Base-by-base conservation (phyloP, 345 rosid species). In the Linum usitatissimum region DNA sequence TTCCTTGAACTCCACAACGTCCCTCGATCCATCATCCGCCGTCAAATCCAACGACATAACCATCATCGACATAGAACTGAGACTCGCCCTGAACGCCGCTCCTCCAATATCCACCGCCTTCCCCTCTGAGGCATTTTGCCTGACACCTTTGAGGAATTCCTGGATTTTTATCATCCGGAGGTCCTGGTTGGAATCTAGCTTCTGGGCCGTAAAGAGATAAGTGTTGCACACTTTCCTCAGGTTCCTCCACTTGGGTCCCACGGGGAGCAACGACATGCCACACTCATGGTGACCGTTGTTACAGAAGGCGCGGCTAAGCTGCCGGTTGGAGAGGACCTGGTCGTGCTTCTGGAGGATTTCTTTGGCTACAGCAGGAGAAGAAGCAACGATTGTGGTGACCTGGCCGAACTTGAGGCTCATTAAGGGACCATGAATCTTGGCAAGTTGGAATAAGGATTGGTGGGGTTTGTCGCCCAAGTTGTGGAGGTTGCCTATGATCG, bases 31-130 rank as follows among this genome's bases (percentile, higher is more conserved):
- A 0, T 64, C 63, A 31, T 66, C 57, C 4, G 8, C 61, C 0
- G 68, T 62, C 69, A 77, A 6, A 51, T 80, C 75, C 34, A 68
- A 9, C 0, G 81, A 77, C 17, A 77, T 49, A 12, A 77, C 17
- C 14, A 69, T 63, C 65, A n/a, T 72, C 0, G 76, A 70, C 45
- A 77, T 1, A 12, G 72, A 53, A 30, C 62, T 69, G 10, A 77
- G 57, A 0, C 55, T 18, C 0, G 76, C 20, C 38, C 6, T 63
- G 67, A 80, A 80, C 17, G 75, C 78, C 2, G 18, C 68, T 18
- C 76, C 68, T n/a, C 78, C 78, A 0, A 80, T 64, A 17, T 73
- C 70, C 10, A 77, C 59, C 0, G 75, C 49, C 30, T 3, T 18
- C 0, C 78, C 70, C 2, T 57, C 40, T 7, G 40, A 40, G 59